Conservation (phyloP, 495 filamentous ascomycete species). For the Parathielavia hyrcaniae region DNA sequence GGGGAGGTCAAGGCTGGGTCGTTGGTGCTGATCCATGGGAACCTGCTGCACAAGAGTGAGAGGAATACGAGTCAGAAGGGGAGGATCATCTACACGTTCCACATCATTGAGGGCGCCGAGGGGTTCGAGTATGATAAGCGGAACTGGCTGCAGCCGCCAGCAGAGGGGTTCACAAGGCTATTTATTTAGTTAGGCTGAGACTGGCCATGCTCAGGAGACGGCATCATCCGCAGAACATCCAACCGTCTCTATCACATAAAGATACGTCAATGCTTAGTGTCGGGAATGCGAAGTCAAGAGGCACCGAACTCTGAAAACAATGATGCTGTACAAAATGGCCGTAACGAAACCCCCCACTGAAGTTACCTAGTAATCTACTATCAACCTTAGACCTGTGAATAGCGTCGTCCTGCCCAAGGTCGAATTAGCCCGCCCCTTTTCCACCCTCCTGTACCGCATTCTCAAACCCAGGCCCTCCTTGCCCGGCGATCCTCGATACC, state of each 20-base stretch:
- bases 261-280: no score
- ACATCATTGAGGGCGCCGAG: conserved; percentile 79
- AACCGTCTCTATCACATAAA: no score
- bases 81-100: conserved; percentile 94
- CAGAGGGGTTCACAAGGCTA: conserved; percentile 67
- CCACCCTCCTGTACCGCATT: no score
- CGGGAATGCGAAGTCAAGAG: neutral
- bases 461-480: neutral
- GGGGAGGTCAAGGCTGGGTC: conserved; percentile 81
- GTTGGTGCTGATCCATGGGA: conserved; percentile 91
- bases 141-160: conserved; percentile 89
- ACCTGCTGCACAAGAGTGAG: conserved; percentile 93
- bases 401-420: neutral
- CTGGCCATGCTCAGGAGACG: neutral
- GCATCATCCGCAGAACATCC: no score
- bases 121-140: conserved; percentile 66
- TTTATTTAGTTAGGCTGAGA: conserved; percentile 43
- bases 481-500: neutral
- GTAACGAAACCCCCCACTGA: neutral
- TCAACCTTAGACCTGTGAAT: neutral
- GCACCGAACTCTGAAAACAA: neutral
- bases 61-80: conserved; percentile 77
- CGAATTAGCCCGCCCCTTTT: neutral
- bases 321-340: conserved; percentile 2
- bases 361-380: neutral